Percentiles rank a stretch among this genome's conserved stretches.
Conservation (phyloP, 495 filamentous ascomycete genomes). For the Tuber borchii region DNA sequence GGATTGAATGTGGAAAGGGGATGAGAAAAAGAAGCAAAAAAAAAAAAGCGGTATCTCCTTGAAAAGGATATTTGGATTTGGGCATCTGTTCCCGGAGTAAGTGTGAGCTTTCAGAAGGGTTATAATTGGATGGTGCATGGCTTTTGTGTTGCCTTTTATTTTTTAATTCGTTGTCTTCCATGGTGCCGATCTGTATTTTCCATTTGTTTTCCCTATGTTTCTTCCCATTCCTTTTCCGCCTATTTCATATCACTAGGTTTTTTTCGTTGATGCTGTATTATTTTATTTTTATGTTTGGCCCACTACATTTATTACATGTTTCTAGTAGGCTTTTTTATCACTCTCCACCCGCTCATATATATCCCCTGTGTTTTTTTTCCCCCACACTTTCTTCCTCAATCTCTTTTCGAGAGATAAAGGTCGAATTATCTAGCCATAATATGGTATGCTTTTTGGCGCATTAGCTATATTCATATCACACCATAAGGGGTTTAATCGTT, state of each 20-base stretch:
- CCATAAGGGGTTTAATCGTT: background rate
- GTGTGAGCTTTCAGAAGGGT: constrained; percentile 36
- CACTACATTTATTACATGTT: background rate
- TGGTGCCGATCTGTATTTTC: constrained; percentile 19
- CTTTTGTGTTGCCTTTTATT: constrained; percentile 32
- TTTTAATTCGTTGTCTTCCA: constrained; percentile 23
- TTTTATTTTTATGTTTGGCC: background rate
- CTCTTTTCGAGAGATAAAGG: background rate
- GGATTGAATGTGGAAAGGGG: background rate
- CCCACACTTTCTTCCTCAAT: background rate
- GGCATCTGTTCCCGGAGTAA: constrained; percentile 33
- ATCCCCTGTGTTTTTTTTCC: background rate
- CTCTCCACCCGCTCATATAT: background rate
- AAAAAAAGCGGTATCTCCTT: background rate
- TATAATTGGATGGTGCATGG: constrained; percentile 39
- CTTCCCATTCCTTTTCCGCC: constrained; percentile 6
- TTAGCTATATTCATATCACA: background rate
- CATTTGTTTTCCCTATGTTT: background rate
- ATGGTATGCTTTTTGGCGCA: background rate
- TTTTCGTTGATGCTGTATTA: background rate
- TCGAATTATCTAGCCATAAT: background rate
- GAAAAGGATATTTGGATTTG: constrained; percentile 29
- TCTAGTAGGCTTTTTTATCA: background rate
- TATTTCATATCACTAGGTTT: constrained; percentile 8
- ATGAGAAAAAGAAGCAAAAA: background rate